phyloP scores from a whole-genome alignment of 768 basidiomycete genomes.

The Heimioporus sp. region DNA sequence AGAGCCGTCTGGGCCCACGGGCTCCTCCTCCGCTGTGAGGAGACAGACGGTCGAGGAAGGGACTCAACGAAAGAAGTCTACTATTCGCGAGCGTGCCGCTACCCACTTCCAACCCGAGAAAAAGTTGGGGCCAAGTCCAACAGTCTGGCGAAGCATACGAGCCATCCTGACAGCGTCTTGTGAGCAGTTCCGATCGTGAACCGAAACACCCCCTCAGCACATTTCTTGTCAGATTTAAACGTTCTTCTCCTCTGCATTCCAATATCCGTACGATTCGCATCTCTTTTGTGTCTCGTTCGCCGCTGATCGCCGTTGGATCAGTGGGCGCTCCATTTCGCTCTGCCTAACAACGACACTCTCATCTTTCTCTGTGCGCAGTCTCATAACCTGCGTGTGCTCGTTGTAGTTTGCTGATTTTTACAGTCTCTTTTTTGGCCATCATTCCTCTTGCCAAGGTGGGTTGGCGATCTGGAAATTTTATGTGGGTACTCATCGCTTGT shows the following conservation, averaged over 20 bases:
- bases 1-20: not conserved
- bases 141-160: constrained; percentile 43
- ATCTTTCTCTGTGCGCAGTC: constrained; percentile 67
- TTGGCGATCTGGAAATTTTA: not conserved
- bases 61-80: constrained; percentile 2
- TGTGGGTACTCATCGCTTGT: not conserved
- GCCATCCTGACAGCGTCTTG: constrained; percentile 59
- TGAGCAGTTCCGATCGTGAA: constrained; percentile 27
- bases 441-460: constrained; percentile 78
- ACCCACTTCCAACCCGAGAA: constrained; percentile 38
- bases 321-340: constrained; percentile 73
- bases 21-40: constrained; percentile 15
- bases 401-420: not conserved
- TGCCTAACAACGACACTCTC: constrained; percentile 52
- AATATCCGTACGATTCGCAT: constrained; percentile 49
- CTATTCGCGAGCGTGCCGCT: constrained; percentile 20
- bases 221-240: constrained; percentile 53
- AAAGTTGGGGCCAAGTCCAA: constrained; percentile 42
- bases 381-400: not conserved
- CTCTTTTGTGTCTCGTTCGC: not conserved
- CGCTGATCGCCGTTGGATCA: constrained; percentile 24
- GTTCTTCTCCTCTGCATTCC: constrained; percentile 71
- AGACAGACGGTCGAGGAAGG: not conserved
- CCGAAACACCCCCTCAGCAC: not conserved
- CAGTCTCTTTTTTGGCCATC: constrained; percentile 79